Evolutionary conservation across 2,329 filamentous ascomycete species (phyloP).

Genomic region (Beauveria australis): DNA sequence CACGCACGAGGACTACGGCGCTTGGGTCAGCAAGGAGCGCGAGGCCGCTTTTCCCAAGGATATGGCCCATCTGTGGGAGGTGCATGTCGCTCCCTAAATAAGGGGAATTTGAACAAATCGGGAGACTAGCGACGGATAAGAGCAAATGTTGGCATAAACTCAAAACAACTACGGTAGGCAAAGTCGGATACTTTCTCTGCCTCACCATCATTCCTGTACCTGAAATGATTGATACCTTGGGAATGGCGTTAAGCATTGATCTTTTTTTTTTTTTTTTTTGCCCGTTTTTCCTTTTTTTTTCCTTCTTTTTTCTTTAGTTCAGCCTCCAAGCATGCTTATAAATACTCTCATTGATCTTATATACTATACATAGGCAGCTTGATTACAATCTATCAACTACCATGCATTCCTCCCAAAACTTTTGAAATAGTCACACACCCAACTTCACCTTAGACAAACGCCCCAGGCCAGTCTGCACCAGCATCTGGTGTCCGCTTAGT

Average conservation of each 20-base stretch:
- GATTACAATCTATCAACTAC: constrained; percentile 7
- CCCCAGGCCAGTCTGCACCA: not conserved
- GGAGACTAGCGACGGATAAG: not conserved
- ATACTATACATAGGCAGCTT: constrained; percentile 4
- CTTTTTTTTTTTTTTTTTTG: not conserved
- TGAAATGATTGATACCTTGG: constrained; percentile 9
- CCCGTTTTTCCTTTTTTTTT: too few relatives aligned
- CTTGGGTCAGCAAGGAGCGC: constrained; percentile 31
- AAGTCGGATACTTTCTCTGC: not conserved
- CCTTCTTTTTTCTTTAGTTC: not conserved
- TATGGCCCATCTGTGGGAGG: constrained; percentile 32
- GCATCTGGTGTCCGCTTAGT: constrained; percentile 18
- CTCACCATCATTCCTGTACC: not conserved
- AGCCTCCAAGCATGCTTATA: not conserved
- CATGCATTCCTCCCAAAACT: not conserved
- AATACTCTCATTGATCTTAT: constrained; percentile 7
- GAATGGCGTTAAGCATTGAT: constrained; percentile 5
- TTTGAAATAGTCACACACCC: not conserved
- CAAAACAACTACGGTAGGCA: not conserved
- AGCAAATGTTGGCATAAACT: not conserved
- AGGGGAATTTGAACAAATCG: not conserved
- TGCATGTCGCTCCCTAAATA: constrained; percentile 29
- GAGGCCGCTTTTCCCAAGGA: constrained; percentile 23
- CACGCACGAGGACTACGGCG: constrained; percentile 31
- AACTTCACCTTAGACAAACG: constrained; percentile 22